Percentiles rank a stretch among this genome's conserved stretches.
Conservation (phyloP, 305 asterid genomes). For the Solanum chacoense region DNA sequence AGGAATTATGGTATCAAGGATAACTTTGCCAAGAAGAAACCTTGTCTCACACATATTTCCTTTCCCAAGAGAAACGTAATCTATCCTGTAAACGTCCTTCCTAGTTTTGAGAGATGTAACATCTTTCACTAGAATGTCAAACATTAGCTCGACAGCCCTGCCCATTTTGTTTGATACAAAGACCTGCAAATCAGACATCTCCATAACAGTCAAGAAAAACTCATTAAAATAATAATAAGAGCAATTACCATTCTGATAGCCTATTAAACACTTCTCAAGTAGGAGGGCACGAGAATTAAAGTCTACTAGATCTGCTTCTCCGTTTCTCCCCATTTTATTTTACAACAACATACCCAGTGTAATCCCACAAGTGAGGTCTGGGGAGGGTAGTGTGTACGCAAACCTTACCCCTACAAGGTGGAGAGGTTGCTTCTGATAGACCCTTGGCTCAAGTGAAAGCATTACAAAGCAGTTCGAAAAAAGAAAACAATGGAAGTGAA, state of each 20-base stretch:
- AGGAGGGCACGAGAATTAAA: not conserved
- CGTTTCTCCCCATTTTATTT: not conserved
- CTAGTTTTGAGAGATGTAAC: constrained; percentile 15
- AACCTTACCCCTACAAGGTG: not conserved
- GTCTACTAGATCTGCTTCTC: not conserved
- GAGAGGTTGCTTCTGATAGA: not conserved
- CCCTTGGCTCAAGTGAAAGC: not conserved
- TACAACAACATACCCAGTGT: not conserved
- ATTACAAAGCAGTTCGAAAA: not conserved
- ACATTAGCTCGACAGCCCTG: constrained; percentile 12
- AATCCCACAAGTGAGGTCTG: not conserved
- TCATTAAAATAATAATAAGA: not conserved
- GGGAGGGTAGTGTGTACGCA: not conserved
- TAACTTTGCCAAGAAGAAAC: constrained; percentile 70
- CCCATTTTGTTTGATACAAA: constrained; percentile 41
- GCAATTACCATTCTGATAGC: not conserved
- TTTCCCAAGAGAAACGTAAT: constrained; percentile 23
- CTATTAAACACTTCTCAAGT: not conserved
- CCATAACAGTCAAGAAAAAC: not conserved
- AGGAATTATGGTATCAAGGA: constrained; percentile 35
- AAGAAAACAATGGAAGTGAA: not conserved
- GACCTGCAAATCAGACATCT: constrained; percentile 38
- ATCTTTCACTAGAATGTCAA: constrained; percentile 19
- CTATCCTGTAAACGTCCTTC: constrained; percentile 20
- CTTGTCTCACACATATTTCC: constrained; percentile 43